These are phyloP conservation scores for Colletotrichum acutatum DNA, from an alignment of 2,329 filamentous ascomycete species.

Conservation along the genomic window DNA sequence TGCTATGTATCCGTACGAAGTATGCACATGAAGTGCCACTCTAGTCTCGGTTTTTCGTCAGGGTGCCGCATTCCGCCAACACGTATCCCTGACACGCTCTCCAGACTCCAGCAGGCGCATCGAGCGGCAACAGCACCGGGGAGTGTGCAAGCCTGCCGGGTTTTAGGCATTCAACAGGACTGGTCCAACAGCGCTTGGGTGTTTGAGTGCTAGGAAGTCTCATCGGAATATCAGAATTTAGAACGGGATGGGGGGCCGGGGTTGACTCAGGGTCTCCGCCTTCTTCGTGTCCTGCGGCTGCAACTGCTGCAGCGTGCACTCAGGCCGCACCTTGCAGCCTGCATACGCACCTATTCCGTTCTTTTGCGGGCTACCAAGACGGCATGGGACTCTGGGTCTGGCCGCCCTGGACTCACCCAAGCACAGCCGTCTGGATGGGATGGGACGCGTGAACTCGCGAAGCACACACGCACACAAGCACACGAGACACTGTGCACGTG, in stretches of 20 bases:
- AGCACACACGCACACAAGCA: neutral
- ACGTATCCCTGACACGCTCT: neutral
- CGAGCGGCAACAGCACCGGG: neutral
- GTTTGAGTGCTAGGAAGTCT: neutral
- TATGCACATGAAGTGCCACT: neutral
- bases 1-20: neutral
- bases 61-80: neutral
- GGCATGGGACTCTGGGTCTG: neutral
- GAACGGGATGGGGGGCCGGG: neutral
- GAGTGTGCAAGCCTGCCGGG: neutral
- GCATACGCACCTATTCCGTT: constrained; percentile 5
- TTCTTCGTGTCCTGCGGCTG: constrained; percentile 18
- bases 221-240: neutral
- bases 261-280: neutral
- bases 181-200: neutral
- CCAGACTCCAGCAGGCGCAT: constrained; percentile 1
- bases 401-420: neutral
- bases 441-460: neutral
- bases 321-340: constrained; percentile 8
- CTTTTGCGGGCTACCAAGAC: neutral
- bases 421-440: neutral
- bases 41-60: neutral
- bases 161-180: neutral
- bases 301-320: constrained; percentile 4
- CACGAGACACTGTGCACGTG: neutral